These are phyloP conservation scores for Yamadazyma friedrichii DNA, from an alignment of 1,139 yeast genomes.

Conservation along the genomic window DNA sequence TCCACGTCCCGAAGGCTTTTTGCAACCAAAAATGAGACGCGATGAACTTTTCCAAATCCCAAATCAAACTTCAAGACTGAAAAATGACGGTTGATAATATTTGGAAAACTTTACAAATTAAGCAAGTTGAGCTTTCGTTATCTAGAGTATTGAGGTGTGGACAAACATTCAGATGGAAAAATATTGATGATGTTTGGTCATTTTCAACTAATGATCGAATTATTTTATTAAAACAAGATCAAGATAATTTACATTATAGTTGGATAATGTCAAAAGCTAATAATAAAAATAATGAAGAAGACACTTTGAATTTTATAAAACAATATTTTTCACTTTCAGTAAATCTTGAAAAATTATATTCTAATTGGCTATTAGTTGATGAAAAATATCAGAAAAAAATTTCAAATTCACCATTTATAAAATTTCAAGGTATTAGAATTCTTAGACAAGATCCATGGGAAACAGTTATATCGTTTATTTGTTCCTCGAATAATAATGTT, in stretches of 20 bases:
- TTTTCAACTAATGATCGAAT: slow-evolving; percentile 51
- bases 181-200: slow-evolving; percentile 58
- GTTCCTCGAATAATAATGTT: slow-evolving; percentile 94
- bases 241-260: slow-evolving; percentile 28
- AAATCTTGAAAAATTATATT: slow-evolving; percentile 52
- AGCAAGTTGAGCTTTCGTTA: slow-evolving; percentile 54
- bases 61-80: background rate
- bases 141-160: slow-evolving; percentile 81
- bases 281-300: slow-evolving; percentile 13
- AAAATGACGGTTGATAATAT: slow-evolving; percentile 25
- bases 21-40: slow-evolving; percentile 2
- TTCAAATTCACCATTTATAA: slow-evolving; percentile 33
- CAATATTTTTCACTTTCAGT: slow-evolving; percentile 73
- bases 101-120: slow-evolving; percentile 26
- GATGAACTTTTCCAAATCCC: slow-evolving; percentile 1
- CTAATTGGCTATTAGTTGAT: slow-evolving; percentile 63
- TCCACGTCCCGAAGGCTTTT: background rate
- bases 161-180: slow-evolving; percentile 78
- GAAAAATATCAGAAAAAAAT: slow-evolving; percentile 34
- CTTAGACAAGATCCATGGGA: slow-evolving; percentile 98
- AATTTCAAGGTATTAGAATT: slow-evolving; percentile 73
- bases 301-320: slow-evolving; percentile 45
- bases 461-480: slow-evolving; percentile 81
- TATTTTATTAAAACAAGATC: slow-evolving; percentile 52
- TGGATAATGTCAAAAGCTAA: slow-evolving; percentile 21